Percentiles rank a stretch among this genome's conserved stretches.
Evolutionary conservation across 129 eudicot species (phyloP).

Genomic region (Logfia minima): DNA sequence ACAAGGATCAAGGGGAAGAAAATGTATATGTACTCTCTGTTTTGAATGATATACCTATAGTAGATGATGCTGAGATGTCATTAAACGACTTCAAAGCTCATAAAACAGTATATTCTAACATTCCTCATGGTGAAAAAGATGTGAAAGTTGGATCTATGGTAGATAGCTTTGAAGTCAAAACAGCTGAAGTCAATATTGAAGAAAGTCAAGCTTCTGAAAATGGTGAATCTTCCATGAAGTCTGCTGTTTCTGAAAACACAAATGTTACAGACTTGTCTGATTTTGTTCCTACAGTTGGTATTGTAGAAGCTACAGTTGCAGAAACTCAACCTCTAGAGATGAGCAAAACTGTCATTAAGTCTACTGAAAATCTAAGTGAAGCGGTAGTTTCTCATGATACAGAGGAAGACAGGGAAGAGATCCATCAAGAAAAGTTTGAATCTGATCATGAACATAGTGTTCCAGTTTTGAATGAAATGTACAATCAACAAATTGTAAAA

Average conservation of each 20-base stretch:
- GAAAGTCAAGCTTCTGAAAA: constrained; percentile 28
- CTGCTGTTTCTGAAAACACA: constrained; percentile 19
- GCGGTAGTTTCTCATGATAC: constrained; percentile 14
- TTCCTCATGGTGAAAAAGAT: constrained; percentile 21
- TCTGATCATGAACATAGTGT: constrained; percentile 4
- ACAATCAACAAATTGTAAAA: constrained; percentile 18
- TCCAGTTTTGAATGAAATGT: constrained; percentile 23
- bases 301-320: constrained; percentile 13
- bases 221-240: constrained; percentile 16
- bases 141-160: background rate
- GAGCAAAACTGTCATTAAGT: background rate
- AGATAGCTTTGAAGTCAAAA: constrained; percentile 24
- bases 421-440: background rate
- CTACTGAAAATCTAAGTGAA: constrained; percentile 12
- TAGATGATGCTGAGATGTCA: constrained; percentile 37
- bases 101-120: constrained; percentile 16
- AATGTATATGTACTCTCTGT: constrained; percentile 31
- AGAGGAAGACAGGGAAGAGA: background rate
- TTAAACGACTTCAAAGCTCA: constrained; percentile 44
- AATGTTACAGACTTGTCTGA: background rate
- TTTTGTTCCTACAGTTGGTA: constrained; percentile 17
- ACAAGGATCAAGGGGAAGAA: constrained; percentile 28
- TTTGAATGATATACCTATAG: constrained; percentile 36
- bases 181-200: constrained; percentile 16
- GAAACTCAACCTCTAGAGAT: constrained; percentile 13